Conservation (phyloP, 2,329 filamentous ascomycete species). For the Juglanconis juglandina region DNA sequence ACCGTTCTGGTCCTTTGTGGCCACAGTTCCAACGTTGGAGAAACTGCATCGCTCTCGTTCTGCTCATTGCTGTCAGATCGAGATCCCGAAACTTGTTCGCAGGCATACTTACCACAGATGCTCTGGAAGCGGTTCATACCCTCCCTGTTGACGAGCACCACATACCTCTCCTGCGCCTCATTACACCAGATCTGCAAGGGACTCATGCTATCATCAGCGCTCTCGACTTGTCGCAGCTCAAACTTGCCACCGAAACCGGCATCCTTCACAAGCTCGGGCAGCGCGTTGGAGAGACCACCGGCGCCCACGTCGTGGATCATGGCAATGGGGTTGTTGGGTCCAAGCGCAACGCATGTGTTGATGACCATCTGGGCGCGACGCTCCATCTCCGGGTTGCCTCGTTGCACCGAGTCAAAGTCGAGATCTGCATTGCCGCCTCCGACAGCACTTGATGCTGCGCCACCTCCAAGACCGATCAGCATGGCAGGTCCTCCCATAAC, state of each 20-base stretch:
- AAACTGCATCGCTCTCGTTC: conserved; percentile 86
- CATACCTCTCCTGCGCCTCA: conserved; percentile 94
- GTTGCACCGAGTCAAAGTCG: conserved; percentile 95
- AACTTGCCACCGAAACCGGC: conserved; percentile 87
- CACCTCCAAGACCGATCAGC: conserved; percentile 94
- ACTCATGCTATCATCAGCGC: conserved; percentile 85
- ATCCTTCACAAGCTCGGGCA: conserved; percentile 89
- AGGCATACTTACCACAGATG: conserved; percentile 50
- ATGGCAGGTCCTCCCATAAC: conserved; percentile 95
- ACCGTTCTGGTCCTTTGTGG: conserved; percentile 57
- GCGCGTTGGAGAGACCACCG: conserved; percentile 70
- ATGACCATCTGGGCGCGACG: conserved; percentile 96
- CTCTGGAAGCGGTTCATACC: conserved; percentile 71
- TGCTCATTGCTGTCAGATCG: conserved; percentile 27
- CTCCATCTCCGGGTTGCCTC: conserved; percentile 96
- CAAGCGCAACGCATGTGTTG: conserved; percentile 84
- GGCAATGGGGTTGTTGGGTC: conserved; percentile 81
- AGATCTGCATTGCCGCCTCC: conserved; percentile 85
- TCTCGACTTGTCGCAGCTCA: conserved; percentile 91
- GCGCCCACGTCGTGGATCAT: conserved; percentile 98
- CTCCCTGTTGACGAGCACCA: conserved; percentile 80
- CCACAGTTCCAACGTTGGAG: conserved; percentile 81
- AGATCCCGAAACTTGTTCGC: not conserved
- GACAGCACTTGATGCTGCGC: conserved; percentile 86
- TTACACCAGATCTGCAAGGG: conserved; percentile 98